phyloP scores from a whole-genome alignment of 208 protist genomes.

The Leishmania guyanensis region DNA sequence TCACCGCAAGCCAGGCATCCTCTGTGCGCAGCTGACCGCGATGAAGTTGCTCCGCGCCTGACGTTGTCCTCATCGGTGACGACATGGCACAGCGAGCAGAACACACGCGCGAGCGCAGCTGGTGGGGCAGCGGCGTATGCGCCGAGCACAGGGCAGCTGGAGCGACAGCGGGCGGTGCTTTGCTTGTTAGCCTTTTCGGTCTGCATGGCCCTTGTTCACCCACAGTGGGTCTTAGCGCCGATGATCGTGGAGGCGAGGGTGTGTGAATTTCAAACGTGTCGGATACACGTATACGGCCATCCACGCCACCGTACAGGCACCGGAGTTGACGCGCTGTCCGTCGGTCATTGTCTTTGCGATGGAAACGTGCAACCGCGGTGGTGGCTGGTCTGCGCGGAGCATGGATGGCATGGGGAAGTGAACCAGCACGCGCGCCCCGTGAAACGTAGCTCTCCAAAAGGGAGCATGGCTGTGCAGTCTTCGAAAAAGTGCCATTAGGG shows the following conservation, averaged over 20 bases:
- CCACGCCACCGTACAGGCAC: slow-evolving; percentile 1
- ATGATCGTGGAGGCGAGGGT: background rate
- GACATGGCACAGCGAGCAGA: slow-evolving; percentile 1
- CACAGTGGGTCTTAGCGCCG: background rate
- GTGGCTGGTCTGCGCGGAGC: background rate
- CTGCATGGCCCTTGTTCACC: background rate
- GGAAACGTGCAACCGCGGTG: background rate
- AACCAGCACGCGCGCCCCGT: background rate
- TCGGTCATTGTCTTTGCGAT: background rate
- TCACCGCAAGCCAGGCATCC: slow-evolving; percentile 29
- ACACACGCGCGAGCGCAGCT: slow-evolving; percentile 19
- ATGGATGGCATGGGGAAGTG: background rate
- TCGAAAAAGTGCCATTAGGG: background rate
- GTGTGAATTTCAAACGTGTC: background rate
- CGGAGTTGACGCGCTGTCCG: background rate
- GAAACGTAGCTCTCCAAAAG: background rate
- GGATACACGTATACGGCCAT: background rate
- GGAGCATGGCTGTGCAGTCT: no score
- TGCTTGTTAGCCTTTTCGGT: background rate
- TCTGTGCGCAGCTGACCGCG: slow-evolving; percentile 14
- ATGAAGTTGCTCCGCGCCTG: background rate
- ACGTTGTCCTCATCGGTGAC: background rate
- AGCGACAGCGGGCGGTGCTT: background rate
- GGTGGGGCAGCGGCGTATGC: slow-evolving; percentile 16
- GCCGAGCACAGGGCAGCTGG: background rate